Evolutionary conservation across 768 basidiomycete species (phyloP), one percentile per base, ranked within the genome.

Genomic region (Rhodotorula kratochvilovae): DNA sequence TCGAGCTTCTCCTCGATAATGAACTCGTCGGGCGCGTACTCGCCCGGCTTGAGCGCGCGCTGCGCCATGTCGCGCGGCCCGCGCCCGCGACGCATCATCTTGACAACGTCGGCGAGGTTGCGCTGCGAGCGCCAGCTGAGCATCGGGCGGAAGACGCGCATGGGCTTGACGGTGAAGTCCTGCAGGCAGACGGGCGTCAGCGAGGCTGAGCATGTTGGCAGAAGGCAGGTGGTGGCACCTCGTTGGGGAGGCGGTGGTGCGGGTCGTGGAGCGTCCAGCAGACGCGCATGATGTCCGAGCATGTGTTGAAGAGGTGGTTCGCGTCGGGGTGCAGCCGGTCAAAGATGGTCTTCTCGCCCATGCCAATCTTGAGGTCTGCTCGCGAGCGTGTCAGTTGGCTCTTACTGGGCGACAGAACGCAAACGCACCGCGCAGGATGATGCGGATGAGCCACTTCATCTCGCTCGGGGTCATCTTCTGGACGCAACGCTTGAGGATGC

Each of bases 1-100:
- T 99, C 96, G 4, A 98, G 84, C 79, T 98, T 99, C 82, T 99
- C 96, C 79, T 99, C 96, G 48, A 99, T 89, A 71, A 92, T 82
- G 78, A 99, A 99, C 54, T 87, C 85, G 13, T 83, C 80, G 16
- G 87, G 86, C 25, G 3, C 17, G 67, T 72, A 72, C 33, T 42
- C 63, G 51, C 53, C 61, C 33, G 8, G 23, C 27, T 25, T 39
- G 27, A 25, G 69, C 43, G 50, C 25, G 42, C 63, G 63, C 11
- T 64, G 55, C 36, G 29, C 39, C 6, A 13, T 17, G 10, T 62
- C 48, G 54, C 11, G n/a, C 25, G 31, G 23, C 1, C 64, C 60
- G 1, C 74, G 51, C 31, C 31, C n/a, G 29, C 85, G 17, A 8
- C 45, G 86, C 88, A 99, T 94, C 68, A 89, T 86, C 75, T 88